Evolutionary conservation across 2,329 filamentous ascomycete species (phyloP), one percentile per base, ranked within the genome.

Genomic region (Monascus ruber): DNA sequence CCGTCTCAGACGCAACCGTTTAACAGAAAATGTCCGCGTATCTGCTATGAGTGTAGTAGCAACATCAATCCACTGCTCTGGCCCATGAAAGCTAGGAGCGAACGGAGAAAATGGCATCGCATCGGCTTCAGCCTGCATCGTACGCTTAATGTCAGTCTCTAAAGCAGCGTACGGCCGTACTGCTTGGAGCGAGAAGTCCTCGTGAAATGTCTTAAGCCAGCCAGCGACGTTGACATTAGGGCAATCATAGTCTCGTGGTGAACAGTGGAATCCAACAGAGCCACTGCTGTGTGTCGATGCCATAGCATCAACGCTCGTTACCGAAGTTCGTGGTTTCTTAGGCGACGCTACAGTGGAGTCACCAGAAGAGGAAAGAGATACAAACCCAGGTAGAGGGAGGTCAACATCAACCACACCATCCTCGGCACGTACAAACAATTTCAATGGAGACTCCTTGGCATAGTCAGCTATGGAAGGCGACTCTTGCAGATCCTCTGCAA

Each of bases 321-420:
- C 59, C 5, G 72, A 74, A 4, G 68, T 68, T 35, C 64, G 60
- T 10, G 57, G 56, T 41, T 63, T 65, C 42, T 59, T 60, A 4
- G 61, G 62, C 5, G 61, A 71, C 46, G 55, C 64, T 58, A 54
- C 58, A 43, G 45, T 60, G 1, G 65, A 69, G 38, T 54, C 71
- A 53, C 51, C 69, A 39, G 49, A 74, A 35, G 52, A 72, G 47
- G 48, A 66, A 32, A 65, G 62, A 45, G 56, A 68, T 39, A 66
- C 64, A 59, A 70, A 69, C 6, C 70, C 72, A 32, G 72, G 70
- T 17, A 76, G 56, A 2, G 72, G 70, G 34, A 77, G 67, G 41
- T 77, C 72, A 36, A 78, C 73, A 47, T 78, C 74, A 26, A 78
- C 71, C n/a, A 77, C 68, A 1, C 74, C 74, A 46, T 78, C 74